Base-by-base conservation (phyloP, 805 yeast species). In the Ogataea pini region DNA sequence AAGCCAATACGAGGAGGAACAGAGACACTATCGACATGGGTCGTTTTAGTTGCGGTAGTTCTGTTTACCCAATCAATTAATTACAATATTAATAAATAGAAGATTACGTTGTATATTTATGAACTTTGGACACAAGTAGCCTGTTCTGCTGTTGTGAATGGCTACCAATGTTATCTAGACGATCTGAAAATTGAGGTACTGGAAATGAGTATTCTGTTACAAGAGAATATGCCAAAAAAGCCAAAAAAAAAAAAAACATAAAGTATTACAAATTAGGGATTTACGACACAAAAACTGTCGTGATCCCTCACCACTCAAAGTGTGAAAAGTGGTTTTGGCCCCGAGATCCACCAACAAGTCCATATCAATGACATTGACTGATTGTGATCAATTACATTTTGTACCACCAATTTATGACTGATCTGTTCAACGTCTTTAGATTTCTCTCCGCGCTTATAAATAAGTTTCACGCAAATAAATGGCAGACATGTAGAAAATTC, bases 401-500 rank as follows among this genome's bases (percentile, higher is more conserved):
- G 25, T 8, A 6, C 7, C 8, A 6, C 7, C 25, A 8, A 22
- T 8, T 22, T 22, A 22, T 8, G 25, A 22, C 25, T 22, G 25
- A 22, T 22, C 25, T 22, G 25, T 22, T 22, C 8, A 6, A 22
- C 25, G 25, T 22, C 25, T 5, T n/a, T n/a, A n/a, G n/a, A n/a
- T 24, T 24, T 24, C 9, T 28, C 14, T 28, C 14, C n/a, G 34
- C 4, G 18, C 16, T 8, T 4, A 4, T 8, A 12, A 31, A n/a
- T 7, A n/a, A 31, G 3, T 31, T n/a, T 6, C 34, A 31, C 34
- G 34, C 17, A 17, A 4, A 5, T 18, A 20, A 18, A 37, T 37
- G 52, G 42, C 52, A 49, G 51, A 9, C 53, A 28, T 52, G 59
- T 55, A 47, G 47, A 55, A 55, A 52, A 52, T 24, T 50, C 46